phyloP scores from a whole-genome alignment of 495 filamentous ascomycete genomes.

The Penicillium roqueforti region DNA sequence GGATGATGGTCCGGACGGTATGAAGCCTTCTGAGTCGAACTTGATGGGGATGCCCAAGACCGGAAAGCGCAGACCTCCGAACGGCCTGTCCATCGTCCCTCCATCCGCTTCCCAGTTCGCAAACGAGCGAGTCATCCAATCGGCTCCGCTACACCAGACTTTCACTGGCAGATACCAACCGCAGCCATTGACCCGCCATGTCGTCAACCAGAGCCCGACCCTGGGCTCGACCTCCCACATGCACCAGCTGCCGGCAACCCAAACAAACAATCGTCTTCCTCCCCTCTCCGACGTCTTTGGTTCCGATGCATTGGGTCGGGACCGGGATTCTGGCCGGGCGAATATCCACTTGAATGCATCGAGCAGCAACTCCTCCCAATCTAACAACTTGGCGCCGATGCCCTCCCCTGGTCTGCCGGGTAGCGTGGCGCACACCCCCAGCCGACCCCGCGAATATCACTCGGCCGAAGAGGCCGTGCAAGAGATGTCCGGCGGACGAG shows the following conservation, averaged over 20 bases:
- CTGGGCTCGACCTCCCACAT: constrained; percentile 85
- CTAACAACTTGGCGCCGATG: constrained; percentile 56
- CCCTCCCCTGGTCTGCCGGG: constrained; percentile 69
- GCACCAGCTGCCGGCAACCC: constrained; percentile 81
- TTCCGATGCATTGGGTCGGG: constrained; percentile 64
- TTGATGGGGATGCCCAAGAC: constrained; percentile 57
- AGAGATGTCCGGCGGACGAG: constrained; percentile 82
- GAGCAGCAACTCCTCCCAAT: constrained; percentile 63
- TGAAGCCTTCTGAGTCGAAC: constrained; percentile 47
- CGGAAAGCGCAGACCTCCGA: constrained; percentile 75
- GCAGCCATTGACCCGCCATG: constrained; percentile 75
- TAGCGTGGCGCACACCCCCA: constrained; percentile 46
- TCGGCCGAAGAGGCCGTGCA: constrained; percentile 94
- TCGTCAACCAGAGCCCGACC: constrained; percentile 80
- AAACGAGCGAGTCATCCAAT: constrained; percentile 93
- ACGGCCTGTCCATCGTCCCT: constrained; percentile 90
- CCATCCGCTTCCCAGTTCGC: constrained; percentile 95
- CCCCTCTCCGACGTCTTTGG: constrained; percentile 94
- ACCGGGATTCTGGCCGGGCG: constrained; percentile 37
- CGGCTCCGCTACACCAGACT: constrained; percentile 89
- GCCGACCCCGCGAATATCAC: constrained; percentile 79
- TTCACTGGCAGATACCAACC: constrained; percentile 88
- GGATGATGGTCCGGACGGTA: constrained; percentile 61
- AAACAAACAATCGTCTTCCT: constrained; percentile 88
- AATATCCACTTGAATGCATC: constrained; percentile 45